Conservation (phyloP, 2,329 filamentous ascomycete genomes). For the Dactylellina cionopaga region DNA sequence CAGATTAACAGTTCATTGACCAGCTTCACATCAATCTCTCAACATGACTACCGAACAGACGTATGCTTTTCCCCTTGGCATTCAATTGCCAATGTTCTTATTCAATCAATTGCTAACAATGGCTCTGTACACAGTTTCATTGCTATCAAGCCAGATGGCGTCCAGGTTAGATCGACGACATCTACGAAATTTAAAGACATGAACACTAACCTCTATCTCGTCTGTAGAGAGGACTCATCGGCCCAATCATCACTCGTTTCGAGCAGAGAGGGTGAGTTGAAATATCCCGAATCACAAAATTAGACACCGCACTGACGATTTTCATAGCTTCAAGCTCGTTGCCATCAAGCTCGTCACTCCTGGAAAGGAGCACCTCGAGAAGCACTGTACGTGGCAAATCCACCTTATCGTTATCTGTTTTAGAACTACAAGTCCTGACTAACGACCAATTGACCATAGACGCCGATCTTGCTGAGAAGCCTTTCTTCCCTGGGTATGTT, state of each 20-base stretch:
- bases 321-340: constrained; percentile 88
- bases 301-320: too few species aligned
- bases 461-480: constrained; percentile 87
- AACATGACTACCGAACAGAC: constrained; percentile 41
- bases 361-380: constrained; percentile 93
- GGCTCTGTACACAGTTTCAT: constrained; percentile 79
- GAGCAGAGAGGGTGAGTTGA: constrained; percentile 85
- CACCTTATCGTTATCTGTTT: too few species aligned
- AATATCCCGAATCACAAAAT: too few species aligned
- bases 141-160: constrained; percentile 99
- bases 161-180: constrained; percentile 75
- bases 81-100: constrained; percentile 47
- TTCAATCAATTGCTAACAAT: constrained; percentile 36
- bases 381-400: constrained; percentile 85
- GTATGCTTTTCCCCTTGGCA: constrained; percentile 22
- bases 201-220: too few species aligned
- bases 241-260: constrained; percentile 97
- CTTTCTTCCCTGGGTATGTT: constrained; percentile 95
- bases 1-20: constrained; percentile 29
- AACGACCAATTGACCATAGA: constrained; percentile 68
- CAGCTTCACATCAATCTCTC: constrained; percentile 2
- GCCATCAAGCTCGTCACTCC: constrained; percentile 95
- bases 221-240: constrained; percentile 88
- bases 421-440: too few species aligned
- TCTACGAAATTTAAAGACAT: constrained; percentile 51